phyloP scores from a whole-genome alignment of 1,284 basidiomycete genomes.

The Anthracocystis panici-leucophaei region DNA sequence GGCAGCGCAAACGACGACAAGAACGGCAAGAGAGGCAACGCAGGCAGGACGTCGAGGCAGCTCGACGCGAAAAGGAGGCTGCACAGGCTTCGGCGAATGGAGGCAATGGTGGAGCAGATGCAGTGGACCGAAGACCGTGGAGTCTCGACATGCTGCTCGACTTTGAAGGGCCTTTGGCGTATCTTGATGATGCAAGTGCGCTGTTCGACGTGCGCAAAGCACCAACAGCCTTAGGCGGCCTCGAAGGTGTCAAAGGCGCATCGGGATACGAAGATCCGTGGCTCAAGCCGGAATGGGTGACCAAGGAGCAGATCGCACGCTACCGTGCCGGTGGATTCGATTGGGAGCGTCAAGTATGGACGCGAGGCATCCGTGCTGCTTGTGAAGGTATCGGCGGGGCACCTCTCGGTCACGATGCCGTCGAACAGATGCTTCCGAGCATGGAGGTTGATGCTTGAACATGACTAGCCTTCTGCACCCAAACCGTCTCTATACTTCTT shows the following conservation, averaged over 20 bases:
- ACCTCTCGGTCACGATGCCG: constrained; percentile 16
- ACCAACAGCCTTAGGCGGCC: constrained; percentile 49
- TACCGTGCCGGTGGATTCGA: constrained; percentile 64
- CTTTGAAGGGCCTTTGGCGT: constrained; percentile 63
- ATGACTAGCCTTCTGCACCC: neutral
- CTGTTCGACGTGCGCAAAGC: constrained; percentile 52
- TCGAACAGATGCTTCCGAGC: constrained; percentile 5
- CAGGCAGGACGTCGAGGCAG: constrained; percentile 27
- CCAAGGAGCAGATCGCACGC: constrained; percentile 40
- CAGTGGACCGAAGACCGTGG: constrained; percentile 35
- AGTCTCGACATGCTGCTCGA: constrained; percentile 59
- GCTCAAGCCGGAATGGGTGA: constrained; percentile 50
- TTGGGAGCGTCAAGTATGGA: constrained; percentile 62
- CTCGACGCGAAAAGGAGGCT: constrained; percentile 43
- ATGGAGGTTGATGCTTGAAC: constrained; percentile 39
- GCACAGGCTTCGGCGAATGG: constrained; percentile 22
- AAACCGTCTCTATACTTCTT: constrained; percentile 3
- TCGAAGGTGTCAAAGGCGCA: constrained; percentile 43
- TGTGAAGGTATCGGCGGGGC: constrained; percentile 54
- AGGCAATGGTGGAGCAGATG: constrained; percentile 10
- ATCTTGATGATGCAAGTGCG: constrained; percentile 52
- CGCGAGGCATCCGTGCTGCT: constrained; percentile 47
- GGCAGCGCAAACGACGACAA: constrained; percentile 48
- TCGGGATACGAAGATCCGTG: constrained; percentile 61
- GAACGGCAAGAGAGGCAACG: constrained; percentile 48